phyloP scores from a whole-genome alignment of 2,329 filamentous ascomycete genomes.

The Phaeoacremonium minimum region DNA sequence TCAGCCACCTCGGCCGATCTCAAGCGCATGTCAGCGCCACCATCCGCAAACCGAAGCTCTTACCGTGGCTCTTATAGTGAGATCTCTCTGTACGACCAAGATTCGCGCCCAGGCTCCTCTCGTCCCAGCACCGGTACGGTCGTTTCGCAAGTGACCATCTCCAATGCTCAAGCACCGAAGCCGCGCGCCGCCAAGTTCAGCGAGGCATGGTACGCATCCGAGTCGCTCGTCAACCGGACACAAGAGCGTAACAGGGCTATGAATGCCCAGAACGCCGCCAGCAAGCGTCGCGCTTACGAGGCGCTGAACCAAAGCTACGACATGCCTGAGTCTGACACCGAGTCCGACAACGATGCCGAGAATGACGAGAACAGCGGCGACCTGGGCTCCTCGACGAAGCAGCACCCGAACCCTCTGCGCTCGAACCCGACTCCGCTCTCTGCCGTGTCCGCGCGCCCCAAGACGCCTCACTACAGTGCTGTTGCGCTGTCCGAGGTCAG shows the following conservation, averaged over 20 bases:
- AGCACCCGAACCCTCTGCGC: slow-evolving; percentile 49
- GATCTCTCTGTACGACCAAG: slow-evolving; percentile 38
- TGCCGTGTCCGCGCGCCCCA: slow-evolving; percentile 10
- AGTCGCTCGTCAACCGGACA: slow-evolving; percentile 49
- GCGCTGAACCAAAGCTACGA: slow-evolving; percentile 41
- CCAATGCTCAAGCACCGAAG: slow-evolving; percentile 18
- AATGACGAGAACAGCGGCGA: slow-evolving; percentile 17
- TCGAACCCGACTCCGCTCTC: slow-evolving; percentile 39
- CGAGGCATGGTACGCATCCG: slow-evolving; percentile 50
- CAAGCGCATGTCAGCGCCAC: slow-evolving; percentile 40
- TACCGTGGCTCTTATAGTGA: slow-evolving; percentile 44
- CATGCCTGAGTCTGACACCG: slow-evolving; percentile 29
- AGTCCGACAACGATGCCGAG: slow-evolving; percentile 25
- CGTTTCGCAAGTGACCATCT: slow-evolving; percentile 14
- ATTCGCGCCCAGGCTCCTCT: slow-evolving; percentile 1
- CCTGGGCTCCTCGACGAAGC: slow-evolving; percentile 13
- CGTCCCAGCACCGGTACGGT: slow-evolving; percentile 18
- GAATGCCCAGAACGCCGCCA: slow-evolving; percentile 25
- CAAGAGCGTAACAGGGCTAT: slow-evolving; percentile 45
- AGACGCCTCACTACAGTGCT: slow-evolving; percentile 14
- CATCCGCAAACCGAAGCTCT: slow-evolving; percentile 10
- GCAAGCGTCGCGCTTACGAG: slow-evolving; percentile 37
- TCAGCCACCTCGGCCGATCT: slow-evolving; percentile 34
- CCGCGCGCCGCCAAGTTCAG: slow-evolving; percentile 42
- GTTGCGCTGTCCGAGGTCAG: slow-evolving; percentile 39